A percentile compares a stretch with the other conserved stretches of the same genome.
phyloP scores from a whole-genome alignment of 1,284 basidiomycete species.

The Microbotryum lychnidis-dioicae region DNA sequence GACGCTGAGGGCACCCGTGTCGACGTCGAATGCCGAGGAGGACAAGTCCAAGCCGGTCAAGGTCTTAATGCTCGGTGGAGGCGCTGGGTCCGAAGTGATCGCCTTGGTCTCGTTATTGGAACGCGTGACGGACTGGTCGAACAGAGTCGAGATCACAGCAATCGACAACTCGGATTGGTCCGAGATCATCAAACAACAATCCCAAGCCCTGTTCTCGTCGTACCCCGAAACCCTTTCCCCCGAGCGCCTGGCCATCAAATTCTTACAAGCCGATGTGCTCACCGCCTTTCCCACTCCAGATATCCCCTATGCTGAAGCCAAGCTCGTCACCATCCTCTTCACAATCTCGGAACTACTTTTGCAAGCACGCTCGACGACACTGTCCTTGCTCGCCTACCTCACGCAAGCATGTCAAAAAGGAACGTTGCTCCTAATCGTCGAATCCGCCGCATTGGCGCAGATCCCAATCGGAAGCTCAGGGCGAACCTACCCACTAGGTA shows the following conservation, averaged over 20 bases:
- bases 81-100: conserved; percentile 23
- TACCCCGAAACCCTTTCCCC: neutral
- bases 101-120: conserved; percentile 18
- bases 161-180: conserved; percentile 22
- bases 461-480: conserved; percentile 22
- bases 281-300: neutral
- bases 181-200: conserved; percentile 6
- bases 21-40: neutral
- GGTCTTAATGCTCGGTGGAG: conserved; percentile 24
- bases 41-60: neutral
- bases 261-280: conserved; percentile 17
- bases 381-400: conserved; percentile 22
- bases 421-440: conserved; percentile 24
- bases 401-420: neutral
- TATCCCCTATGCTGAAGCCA: conserved; percentile 1
- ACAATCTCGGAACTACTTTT: conserved; percentile 30
- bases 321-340: conserved; percentile 27
- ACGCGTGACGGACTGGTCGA: neutral
- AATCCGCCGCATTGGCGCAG: conserved; percentile 20
- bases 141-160: conserved; percentile 3
- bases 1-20: neutral
- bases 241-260: conserved; percentile 7
- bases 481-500: conserved; percentile 22
- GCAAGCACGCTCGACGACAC: conserved; percentile 23
- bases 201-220: neutral